Conservation (phyloP, 768 basidiomycete species). For the Boletus subcaerulescens region DNA sequence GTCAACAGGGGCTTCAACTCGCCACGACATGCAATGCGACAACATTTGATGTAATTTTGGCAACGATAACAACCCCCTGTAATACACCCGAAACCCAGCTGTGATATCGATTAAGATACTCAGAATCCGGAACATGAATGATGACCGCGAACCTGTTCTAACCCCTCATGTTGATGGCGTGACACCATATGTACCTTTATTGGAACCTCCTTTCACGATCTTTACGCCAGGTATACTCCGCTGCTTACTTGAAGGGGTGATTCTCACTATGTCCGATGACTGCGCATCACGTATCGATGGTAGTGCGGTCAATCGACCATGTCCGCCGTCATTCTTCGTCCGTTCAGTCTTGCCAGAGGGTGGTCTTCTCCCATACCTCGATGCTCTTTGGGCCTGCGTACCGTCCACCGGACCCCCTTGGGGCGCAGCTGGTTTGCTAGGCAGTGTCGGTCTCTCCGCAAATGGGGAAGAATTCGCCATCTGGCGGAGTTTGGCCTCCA, state of each 20-base stretch:
- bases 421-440: slow-evolving; percentile 16
- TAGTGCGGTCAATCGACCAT: neutral
- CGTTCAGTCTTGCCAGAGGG: neutral
- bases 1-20: neutral
- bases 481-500: slow-evolving; percentile 92
- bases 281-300: slow-evolving; percentile 7
- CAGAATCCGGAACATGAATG: neutral
- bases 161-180: slow-evolving; percentile 8
- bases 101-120: slow-evolving; percentile 1
- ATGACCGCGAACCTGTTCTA: neutral
- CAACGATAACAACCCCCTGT: neutral
- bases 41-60: slow-evolving; percentile 1
- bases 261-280: slow-evolving; percentile 14
- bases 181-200: slow-evolving; percentile 11
- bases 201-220: slow-evolving; percentile 26
- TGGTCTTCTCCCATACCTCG: neutral
- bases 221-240: slow-evolving; percentile 33
- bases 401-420: neutral
- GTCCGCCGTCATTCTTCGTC: slow-evolving; percentile 1
- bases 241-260: slow-evolving; percentile 18
- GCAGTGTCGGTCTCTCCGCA: slow-evolving; percentile 20
- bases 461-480: slow-evolving; percentile 47
- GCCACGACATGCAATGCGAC: neutral
- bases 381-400: slow-evolving; percentile 1
- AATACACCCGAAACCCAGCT: slow-evolving; percentile 7